Evolutionary conservation across 805 yeast genomes (phyloP).

Genomic region (Teunomyces gatunensis): DNA sequence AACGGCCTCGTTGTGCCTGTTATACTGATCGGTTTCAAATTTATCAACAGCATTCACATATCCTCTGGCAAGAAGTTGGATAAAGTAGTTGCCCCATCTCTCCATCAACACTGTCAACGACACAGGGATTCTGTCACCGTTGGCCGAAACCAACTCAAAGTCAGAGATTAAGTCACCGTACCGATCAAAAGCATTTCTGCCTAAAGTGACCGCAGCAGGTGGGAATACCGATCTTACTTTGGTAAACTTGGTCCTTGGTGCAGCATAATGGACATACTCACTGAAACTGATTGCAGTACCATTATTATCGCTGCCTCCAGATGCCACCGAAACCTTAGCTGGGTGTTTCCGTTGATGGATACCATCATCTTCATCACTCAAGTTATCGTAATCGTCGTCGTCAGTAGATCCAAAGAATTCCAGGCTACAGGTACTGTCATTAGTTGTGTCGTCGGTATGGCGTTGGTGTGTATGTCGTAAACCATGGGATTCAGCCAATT

Average conservation of each 20-base stretch:
- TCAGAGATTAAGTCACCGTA: slow-evolving; percentile 64
- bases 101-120: slow-evolving; percentile 61
- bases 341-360: slow-evolving; percentile 4
- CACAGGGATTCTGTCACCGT: slow-evolving; percentile 65
- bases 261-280: slow-evolving; percentile 71
- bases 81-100: slow-evolving; percentile 77
- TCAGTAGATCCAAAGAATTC: slow-evolving; percentile 8
- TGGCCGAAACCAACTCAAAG: slow-evolving; percentile 67
- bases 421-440: slow-evolving; percentile 11
- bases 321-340: slow-evolving; percentile 18
- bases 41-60: slow-evolving; percentile 56
- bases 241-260: slow-evolving; percentile 66
- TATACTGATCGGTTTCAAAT: slow-evolving; percentile 28
- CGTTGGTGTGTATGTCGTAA: not conserved
- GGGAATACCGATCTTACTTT: slow-evolving; percentile 71
- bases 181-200: slow-evolving; percentile 69
- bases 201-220: slow-evolving; percentile 73
- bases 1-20: not conserved
- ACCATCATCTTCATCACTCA: slow-evolving; percentile 7
- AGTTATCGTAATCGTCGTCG: slow-evolving; percentile 14
- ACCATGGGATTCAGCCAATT: slow-evolving; percentile 25
- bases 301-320: slow-evolving; percentile 19
- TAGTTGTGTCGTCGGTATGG: slow-evolving; percentile 7
- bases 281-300: slow-evolving; percentile 47
- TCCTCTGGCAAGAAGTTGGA: slow-evolving; percentile 57